Base-by-base conservation (phyloP, 768 basidiomycete species). In the Exsudoporus frostii region DNA sequence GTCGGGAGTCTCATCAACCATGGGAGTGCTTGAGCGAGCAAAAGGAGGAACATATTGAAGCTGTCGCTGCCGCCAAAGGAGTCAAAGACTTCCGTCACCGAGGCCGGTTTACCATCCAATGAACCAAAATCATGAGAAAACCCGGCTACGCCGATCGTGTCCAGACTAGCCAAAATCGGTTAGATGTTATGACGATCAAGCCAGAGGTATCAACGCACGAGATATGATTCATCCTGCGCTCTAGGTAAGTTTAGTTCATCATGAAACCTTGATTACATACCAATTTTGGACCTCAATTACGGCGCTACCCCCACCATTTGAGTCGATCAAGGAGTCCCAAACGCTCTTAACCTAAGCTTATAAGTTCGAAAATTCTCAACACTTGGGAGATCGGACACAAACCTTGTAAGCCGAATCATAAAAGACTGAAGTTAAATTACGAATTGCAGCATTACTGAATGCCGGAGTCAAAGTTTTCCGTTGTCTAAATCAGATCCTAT, bases 251-350 rank as follows among this genome's bases (percentile, higher is more conserved):
- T 30, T 14, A 6, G 8, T 39, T 13, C 9, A 32, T 27, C 14
- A 34, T 2, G 22, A 53, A 22, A 22, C 17, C 17, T n/a, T 3
- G 7, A 25, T n/a, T 2, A 25, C 67, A 7, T 39, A 76, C 77
- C 80, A 81, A 40, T 58, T 65, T 53, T 81, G 76, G 13, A 81
- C 78, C 39, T 82, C 77, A 30, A 81, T 76, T 6, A 74, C 33
- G 0, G 68, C 63, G 22, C 69, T 64, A 3, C 59, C 65, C n/a
- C 49, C 48, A 2, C 60, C 54, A 3, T 17, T 48, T n/a, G 62
- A 45, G 29, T 69, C 65, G 2, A 72, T 55, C 19, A 61, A 42
- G 2, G 58, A 48, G 10, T 73, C 71, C 72, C 72, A 74, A 22
- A 51, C 47, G 1, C 59, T 52, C 62, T 71, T 73, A 7, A 54